Conservation (phyloP, 352 stramenopile species). For the Pythium diclinum region DNA sequence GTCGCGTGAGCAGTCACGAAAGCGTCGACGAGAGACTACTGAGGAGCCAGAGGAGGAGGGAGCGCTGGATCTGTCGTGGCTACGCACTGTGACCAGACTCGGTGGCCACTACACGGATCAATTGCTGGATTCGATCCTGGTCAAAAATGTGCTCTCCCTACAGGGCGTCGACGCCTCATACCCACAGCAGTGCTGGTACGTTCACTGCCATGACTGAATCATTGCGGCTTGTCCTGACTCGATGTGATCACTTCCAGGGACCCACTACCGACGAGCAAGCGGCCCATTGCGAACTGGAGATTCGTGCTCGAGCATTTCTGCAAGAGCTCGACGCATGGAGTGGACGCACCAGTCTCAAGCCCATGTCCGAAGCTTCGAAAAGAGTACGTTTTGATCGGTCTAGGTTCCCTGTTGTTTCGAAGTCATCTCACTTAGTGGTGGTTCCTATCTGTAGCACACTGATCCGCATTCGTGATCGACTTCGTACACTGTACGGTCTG, state of each 20-base stretch:
- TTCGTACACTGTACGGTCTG: conserved; percentile 50
- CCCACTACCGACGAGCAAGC: conserved; percentile 23
- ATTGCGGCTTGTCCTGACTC: conserved; percentile 2
- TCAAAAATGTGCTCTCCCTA: conserved; percentile 20
- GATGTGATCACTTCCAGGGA: conserved; percentile 10
- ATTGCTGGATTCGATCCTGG: conserved; percentile 25
- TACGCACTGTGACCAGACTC: conserved; percentile 15
- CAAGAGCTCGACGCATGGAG: conserved; percentile 15
- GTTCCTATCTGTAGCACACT: conserved; percentile 40
- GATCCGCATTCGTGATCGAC: conserved; percentile 52
- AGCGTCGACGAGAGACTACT: conserved; percentile 11
- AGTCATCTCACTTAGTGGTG: neutral
- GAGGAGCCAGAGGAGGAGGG: neutral
- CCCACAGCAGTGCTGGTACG: conserved; percentile 33
- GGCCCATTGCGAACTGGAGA: conserved; percentile 24
- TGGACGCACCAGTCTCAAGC: conserved; percentile 4
- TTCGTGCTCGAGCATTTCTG: conserved; percentile 30
- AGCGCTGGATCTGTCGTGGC: conserved; percentile 1
- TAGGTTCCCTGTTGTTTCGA: neutral
- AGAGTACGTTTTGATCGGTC: conserved; percentile 16
- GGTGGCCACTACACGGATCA: conserved; percentile 25
- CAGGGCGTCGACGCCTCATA: conserved; percentile 28
- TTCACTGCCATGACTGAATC: neutral
- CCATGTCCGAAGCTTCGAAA: conserved; percentile 17
- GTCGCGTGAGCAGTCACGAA: conserved; percentile 16